Evolutionary conservation across 768 basidiomycete species (phyloP), one percentile per base, ranked within the genome.

Genomic region (Boletus rubescentipes): DNA sequence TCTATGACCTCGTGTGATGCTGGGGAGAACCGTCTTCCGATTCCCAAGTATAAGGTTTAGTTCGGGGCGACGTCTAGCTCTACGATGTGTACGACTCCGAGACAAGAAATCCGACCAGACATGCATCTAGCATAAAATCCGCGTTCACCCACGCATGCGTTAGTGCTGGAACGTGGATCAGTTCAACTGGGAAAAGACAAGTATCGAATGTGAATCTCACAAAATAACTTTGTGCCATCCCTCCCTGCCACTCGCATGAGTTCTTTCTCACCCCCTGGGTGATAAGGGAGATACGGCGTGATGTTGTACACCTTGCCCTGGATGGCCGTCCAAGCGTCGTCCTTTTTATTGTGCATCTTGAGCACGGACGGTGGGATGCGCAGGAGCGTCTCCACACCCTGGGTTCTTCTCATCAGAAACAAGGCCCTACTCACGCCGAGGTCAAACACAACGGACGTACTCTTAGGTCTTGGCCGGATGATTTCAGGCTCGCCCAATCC

Each of bases 131-230:
- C 92, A 98, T 97, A 62, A 87, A 87, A 46, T 99, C 96, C n/a
- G 81, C 83, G 61, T 93, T 98, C 31, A 99, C 94, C 96, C 96
- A 99, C 4, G 87, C 91, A 70, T 99, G 96, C 0, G 95, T 98
- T 21, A 82, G 72, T 42, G 89, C 96, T 98, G 59, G 16, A 18
- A 23, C 36, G n/a, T 15, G 49, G 41, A 36, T 50, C 54, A 62
- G 49, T 44, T 30, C 15, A n/a, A 38, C 9, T 29, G 34, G 40
- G 14, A 30, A 40, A 29, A 55, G 41, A 35, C 5, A 2, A 30
- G 32, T 6, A 16, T 16, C 18, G 14, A 34, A 46, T 10, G n/a
- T 2, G 36, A 26, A 46, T 38, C 89, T 62, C 68, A 96, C 96
- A 87, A 63, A 99, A 98, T 11, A 99, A 78, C 66, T 91, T 89